Percentiles rank a stretch among this genome's conserved stretches.
Evolutionary conservation across 768 basidiomycete genomes (phyloP).

Genomic region (Mycena crocata): DNA sequence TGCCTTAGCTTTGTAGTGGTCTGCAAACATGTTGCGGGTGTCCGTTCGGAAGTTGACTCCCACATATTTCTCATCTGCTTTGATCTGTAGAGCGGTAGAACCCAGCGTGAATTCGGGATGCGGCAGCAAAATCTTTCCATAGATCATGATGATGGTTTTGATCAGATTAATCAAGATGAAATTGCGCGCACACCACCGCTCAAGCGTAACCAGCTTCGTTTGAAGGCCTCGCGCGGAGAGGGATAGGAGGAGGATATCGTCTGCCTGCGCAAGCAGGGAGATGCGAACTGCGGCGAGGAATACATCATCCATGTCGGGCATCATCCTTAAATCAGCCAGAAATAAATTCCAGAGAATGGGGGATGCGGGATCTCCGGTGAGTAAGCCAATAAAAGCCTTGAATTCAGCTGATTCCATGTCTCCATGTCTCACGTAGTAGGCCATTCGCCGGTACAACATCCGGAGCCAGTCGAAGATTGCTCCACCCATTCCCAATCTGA

Average conservation of each 20-base stretch:
- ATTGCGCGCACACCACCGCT: too few relatives aligned
- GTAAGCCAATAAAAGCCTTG: too few relatives aligned
- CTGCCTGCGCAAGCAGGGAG: too few relatives aligned
- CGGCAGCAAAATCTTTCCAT: background rate
- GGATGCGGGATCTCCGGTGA: too few relatives aligned
- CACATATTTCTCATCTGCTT: slow-evolving; percentile 29
- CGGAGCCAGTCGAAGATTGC: background rate
- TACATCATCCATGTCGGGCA: background rate
- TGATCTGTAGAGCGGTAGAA: slow-evolving; percentile 5
- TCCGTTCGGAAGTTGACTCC: too few relatives aligned
- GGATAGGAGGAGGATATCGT: too few relatives aligned
- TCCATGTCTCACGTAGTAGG: background rate
- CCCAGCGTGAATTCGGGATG: slow-evolving; percentile 1
- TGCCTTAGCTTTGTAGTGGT: slow-evolving; percentile 34
- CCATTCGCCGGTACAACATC: background rate
- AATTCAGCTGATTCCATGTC: too few relatives aligned
- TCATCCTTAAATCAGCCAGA: background rate
- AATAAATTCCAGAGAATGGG: slow-evolving; percentile 1
- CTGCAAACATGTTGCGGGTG: slow-evolving; percentile 22
- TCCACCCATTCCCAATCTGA: background rate
- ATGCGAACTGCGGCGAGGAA: background rate
- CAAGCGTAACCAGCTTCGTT: too few relatives aligned
- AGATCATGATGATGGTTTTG: too few relatives aligned
- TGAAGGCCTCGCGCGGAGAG: too few relatives aligned
- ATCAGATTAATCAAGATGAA: too few relatives aligned